Base-by-base conservation (phyloP, 345 rosid genomes). In the Mercurialis annua region DNA sequence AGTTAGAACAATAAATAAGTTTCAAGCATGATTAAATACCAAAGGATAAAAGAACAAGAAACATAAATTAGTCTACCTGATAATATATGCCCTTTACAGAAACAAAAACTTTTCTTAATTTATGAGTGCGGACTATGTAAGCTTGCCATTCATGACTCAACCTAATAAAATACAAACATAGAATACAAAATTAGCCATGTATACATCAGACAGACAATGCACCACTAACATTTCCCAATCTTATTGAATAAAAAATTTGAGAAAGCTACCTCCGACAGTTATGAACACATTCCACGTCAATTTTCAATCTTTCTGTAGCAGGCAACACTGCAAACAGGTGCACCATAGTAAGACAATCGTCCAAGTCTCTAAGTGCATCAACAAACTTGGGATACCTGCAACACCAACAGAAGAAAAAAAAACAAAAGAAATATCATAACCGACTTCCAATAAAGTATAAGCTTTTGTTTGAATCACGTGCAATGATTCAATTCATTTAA, bases 141-240 rank as follows among this genome's bases (percentile, higher is more conserved):
- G 97, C 97, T 83, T 91, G 99, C 98, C 99, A 94, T 64, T 91
- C 98, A 75, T 89, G 98, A 73, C 87, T 84, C 85, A 94, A 80
- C 81, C 99, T 94, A 63, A 34, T 63, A 66, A 69, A 52, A 67
- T 50, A 63, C 69, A 62, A 67, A 44, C 47, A 21, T 24, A 42
- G 23, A 24, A 38, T 7, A 36, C 7, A 34, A 33, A 6, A 14
- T 50, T 24, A 64, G 40, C 11, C 10, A n/a, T 50, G 5, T 20
- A 18, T 33, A 58, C 26, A 61, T 4, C 50, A 8, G 5, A 36
- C 10, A 10, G 4, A 43, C 52, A 26, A 24, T 10, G 21, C 14
- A 12, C 10, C 40, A 42, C 10, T 58, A 43, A 44, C 30, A 21
- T 20, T 34, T 17, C n/a, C 43, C 46, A 26, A n/a, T 24, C 20